Conservation (phyloP, 139 green algal genomes). For the Coccomyxa sp. region DNA sequence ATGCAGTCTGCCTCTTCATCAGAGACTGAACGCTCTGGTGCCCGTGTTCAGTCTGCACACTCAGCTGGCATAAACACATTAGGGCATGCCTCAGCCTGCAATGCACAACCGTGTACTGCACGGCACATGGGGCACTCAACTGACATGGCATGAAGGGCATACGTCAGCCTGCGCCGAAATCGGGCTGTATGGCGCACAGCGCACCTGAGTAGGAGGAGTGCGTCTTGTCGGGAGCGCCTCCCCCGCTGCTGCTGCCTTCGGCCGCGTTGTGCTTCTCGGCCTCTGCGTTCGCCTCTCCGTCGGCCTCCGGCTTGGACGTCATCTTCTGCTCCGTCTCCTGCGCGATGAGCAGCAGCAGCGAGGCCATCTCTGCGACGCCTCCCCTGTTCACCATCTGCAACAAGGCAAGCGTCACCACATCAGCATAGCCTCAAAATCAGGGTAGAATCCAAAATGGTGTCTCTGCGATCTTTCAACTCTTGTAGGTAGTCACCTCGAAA, state of each 20-base stretch:
- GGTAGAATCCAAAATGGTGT: neutral
- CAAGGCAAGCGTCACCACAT: neutral
- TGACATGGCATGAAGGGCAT: neutral
- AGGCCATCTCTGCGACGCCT: conserved; percentile 43
- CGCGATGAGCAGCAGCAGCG: conserved; percentile 23
- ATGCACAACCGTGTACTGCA: no score
- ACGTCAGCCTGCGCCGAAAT: neutral
- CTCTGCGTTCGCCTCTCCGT: neutral
- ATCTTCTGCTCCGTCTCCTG: conserved; percentile 9
- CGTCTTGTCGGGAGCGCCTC: neutral
- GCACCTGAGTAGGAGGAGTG: neutral
- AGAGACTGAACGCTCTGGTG: neutral
- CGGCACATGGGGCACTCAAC: no score
- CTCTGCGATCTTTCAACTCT: neutral
- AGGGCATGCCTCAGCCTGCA: no score
- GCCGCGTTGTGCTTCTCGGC: no score
- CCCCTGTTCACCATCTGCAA: conserved; percentile 29
- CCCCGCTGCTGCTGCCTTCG: neutral
- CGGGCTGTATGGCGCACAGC: no score
- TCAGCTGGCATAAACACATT: no score
- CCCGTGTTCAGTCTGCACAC: no score
- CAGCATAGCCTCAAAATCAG: neutral
- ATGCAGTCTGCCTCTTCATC: neutral
- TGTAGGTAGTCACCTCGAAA: neutral
- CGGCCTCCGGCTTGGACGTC: neutral